Percentiles rank a stretch among this genome's conserved stretches.
These are phyloP conservation scores for Zygosaccharomyces lentus DNA, from an alignment of 805 yeast genomes.

Conservation along the genomic window DNA sequence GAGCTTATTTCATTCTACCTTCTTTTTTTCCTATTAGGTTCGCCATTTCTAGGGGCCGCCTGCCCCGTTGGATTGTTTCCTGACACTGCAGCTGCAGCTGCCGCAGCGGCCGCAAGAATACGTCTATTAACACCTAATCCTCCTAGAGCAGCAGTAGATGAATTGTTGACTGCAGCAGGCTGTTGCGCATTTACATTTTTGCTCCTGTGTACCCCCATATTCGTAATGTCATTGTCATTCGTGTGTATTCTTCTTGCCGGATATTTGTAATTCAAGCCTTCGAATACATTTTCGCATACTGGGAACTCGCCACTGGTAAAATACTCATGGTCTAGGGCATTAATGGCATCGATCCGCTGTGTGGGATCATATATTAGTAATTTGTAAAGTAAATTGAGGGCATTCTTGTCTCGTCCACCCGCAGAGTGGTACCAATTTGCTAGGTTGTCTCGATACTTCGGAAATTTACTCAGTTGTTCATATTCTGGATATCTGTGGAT, in stretches of 20 bases:
- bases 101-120: constrained; percentile 38
- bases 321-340: constrained; percentile 72
- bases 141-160: constrained; percentile 28
- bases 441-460: constrained; percentile 51
- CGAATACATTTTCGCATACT: constrained; percentile 74
- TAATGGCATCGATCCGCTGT: constrained; percentile 69
- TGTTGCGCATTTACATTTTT: constrained; percentile 22
- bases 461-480: constrained; percentile 56
- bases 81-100: constrained; percentile 38
- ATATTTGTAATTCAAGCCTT: constrained; percentile 65
- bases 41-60: constrained; percentile 18
- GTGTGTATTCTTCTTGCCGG: constrained; percentile 84
- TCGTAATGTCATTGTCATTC: constrained; percentile 74
- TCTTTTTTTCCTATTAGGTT: constrained; percentile 31
- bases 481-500: constrained; percentile 82
- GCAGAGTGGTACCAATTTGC: constrained; percentile 82
- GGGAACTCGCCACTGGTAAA: constrained; percentile 60
- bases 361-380: constrained; percentile 82
- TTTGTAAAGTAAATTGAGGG: constrained; percentile 58
- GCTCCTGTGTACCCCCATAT: constrained; percentile 23
- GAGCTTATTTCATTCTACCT: constrained; percentile 13
- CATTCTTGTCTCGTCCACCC: constrained; percentile 68
- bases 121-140: constrained; percentile 36
- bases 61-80: constrained; percentile 21
- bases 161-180: constrained; percentile 17